These are phyloP conservation scores for Populus hybrid DNA, from an alignment of 441 rosid species.

Conservation along the genomic window DNA sequence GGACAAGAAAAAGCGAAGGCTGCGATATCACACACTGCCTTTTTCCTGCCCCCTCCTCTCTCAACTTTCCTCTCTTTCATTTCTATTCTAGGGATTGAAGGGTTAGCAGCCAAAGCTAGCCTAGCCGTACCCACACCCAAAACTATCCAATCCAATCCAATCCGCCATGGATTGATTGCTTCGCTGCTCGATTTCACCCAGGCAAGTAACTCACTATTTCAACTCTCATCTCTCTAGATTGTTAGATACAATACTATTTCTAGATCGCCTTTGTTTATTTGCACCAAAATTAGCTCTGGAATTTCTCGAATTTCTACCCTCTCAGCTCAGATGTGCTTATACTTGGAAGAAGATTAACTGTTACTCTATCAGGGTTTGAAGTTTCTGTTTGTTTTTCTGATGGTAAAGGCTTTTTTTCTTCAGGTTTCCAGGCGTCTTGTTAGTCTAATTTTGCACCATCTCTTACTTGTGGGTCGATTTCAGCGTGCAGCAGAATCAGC, in stretches of 20 bases:
- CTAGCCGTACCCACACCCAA: constrained; percentile 25
- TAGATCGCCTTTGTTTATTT: constrained; percentile 24
- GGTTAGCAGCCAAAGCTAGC: constrained; percentile 3
- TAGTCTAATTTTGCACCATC: constrained; percentile 21
- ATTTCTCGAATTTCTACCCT: constrained; percentile 1
- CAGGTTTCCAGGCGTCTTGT: constrained; percentile 23
- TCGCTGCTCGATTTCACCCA: constrained; percentile 19
- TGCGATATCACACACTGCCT: constrained; percentile 27
- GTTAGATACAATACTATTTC: not conserved
- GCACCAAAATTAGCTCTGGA: not conserved
- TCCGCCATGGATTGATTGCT: constrained; percentile 45
- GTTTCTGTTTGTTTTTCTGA: not conserved
- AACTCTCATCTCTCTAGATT: not conserved
- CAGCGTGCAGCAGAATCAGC: constrained; percentile 15
- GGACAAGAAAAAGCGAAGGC: constrained; percentile 24
- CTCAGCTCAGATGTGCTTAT: constrained; percentile 2
- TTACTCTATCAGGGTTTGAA: not conserved
- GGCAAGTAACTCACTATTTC: constrained; percentile 20
- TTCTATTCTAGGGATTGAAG: constrained; percentile 43
- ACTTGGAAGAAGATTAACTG: not conserved
- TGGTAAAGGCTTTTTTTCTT: constrained; percentile 3
- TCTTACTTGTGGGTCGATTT: constrained; percentile 16
- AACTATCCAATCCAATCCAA: constrained; percentile 20
- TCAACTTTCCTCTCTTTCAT: constrained; percentile 27
- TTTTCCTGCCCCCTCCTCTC: constrained; percentile 13